These are phyloP conservation scores for Xylariaceae sp. DNA, from an alignment of 2,329 filamentous ascomycete genomes.

Conservation along the genomic window DNA sequence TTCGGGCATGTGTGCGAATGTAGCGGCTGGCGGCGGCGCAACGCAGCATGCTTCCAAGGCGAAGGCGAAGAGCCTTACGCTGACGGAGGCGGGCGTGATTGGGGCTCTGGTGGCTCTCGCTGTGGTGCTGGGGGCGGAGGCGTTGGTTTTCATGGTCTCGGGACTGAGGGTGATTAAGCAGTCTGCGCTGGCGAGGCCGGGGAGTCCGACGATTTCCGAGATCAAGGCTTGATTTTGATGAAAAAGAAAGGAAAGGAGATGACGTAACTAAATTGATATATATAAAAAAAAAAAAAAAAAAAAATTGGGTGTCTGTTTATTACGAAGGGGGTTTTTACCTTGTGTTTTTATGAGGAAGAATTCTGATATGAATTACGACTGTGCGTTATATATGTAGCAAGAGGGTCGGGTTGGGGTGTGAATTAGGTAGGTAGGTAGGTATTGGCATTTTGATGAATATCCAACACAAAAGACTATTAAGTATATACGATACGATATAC, in stretches of 20 bases:
- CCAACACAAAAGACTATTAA: too few relatives aligned
- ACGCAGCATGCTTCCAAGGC: slow-evolving; percentile 21
- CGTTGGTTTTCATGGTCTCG: slow-evolving; percentile 37
- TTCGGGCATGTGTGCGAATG: slow-evolving; percentile 57
- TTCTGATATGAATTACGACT: too few relatives aligned
- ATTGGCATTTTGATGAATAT: too few relatives aligned
- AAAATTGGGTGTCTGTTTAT: too few relatives aligned
- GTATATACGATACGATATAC: too few relatives aligned
- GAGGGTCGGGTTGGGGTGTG: too few relatives aligned
- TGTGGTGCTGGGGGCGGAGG: slow-evolving; percentile 43
- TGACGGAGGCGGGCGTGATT: slow-evolving; percentile 73
- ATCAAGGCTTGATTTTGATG: slow-evolving; percentile 18
- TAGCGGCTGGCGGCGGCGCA: slow-evolving; percentile 23
- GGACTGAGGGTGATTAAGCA: slow-evolving; percentile 46
- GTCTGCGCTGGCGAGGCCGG: slow-evolving; percentile 31
- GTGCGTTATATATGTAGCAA: too few relatives aligned
- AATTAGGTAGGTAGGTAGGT: too few relatives aligned
- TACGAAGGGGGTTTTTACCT: too few relatives aligned
- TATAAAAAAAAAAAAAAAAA: not conserved
- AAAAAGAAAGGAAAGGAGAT: not conserved
- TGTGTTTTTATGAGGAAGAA: too few relatives aligned
- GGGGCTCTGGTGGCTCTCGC: slow-evolving; percentile 60
- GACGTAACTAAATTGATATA: not conserved
- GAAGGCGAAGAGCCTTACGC: slow-evolving; percentile 50
- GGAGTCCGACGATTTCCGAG: slow-evolving; percentile 4